These are phyloP conservation scores for Fusarium hostae DNA, from an alignment of 2,329 filamentous ascomycete species.

Conservation along the genomic window DNA sequence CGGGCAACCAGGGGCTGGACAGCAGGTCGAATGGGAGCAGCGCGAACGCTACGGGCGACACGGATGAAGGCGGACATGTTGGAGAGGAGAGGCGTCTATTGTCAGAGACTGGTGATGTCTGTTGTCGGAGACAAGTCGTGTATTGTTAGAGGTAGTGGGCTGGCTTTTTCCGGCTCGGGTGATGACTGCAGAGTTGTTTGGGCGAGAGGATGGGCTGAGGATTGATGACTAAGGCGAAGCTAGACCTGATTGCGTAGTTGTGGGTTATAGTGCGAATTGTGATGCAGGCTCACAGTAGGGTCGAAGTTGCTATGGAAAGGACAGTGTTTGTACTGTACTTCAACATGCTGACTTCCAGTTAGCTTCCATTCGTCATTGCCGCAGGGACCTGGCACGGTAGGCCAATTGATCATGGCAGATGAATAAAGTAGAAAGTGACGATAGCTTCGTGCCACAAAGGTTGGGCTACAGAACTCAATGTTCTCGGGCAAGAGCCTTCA, in stretches of 20 bases:
- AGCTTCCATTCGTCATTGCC: conserved; percentile 40
- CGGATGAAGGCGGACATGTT: conserved; percentile 79
- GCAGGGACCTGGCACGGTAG: conserved; percentile 1
- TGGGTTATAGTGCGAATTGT: conserved; percentile 47
- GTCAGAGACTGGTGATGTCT: conserved; percentile 37
- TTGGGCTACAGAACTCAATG: background rate
- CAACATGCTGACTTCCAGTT: conserved; percentile 40
- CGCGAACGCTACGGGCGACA: conserved; percentile 75
- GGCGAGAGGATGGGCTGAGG: conserved; percentile 46
- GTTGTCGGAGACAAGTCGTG: conserved; percentile 26
- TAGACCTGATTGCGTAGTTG: conserved; percentile 41
- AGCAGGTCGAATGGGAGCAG: conserved; percentile 69
- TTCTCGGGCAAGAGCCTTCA: background rate
- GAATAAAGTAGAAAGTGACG: background rate
- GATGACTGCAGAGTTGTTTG: conserved; percentile 48
- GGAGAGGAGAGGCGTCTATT: conserved; percentile 42
- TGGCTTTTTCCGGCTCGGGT: conserved; percentile 44
- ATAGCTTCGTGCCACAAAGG: background rate
- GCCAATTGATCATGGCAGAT: background rate
- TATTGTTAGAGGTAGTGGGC: conserved; percentile 41
- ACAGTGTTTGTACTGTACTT: conserved; percentile 42
- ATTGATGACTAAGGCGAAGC: conserved; percentile 49
- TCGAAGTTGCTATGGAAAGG: background rate
- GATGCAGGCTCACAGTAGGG: background rate
- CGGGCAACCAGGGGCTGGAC: conserved; percentile 65